Conservation (phyloP, 1,139 yeast species). For the Suhomyces choctaworum region DNA sequence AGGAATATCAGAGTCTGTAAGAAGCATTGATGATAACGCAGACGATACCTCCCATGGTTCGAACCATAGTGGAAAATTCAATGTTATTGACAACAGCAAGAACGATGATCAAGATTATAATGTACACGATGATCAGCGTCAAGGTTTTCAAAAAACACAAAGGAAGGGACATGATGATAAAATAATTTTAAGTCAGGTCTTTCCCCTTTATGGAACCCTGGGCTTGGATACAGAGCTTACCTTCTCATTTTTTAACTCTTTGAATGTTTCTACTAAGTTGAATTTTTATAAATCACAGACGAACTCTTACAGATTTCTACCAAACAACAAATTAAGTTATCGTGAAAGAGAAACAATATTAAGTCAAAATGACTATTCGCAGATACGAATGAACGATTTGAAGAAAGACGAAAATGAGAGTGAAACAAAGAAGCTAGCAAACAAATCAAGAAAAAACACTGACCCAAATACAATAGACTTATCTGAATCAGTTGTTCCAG, state of each 20-base stretch:
- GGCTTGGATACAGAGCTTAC: slow-evolving; percentile 30
- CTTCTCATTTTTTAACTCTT: slow-evolving; percentile 40
- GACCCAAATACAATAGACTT: slow-evolving; percentile 46
- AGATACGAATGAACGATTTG: slow-evolving; percentile 23
- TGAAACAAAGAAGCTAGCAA: slow-evolving; percentile 30
- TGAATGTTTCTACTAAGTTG: slow-evolving; percentile 37
- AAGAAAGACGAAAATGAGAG: slow-evolving; percentile 12
- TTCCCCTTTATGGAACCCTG: slow-evolving; percentile 44
- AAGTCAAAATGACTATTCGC: slow-evolving; percentile 31
- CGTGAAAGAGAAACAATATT: slow-evolving; percentile 34
- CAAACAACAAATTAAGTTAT: slow-evolving; percentile 32
- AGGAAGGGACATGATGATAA: slow-evolving; percentile 20
- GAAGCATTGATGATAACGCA: slow-evolving; percentile 2
- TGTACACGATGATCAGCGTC: background rate
- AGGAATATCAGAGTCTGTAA: background rate
- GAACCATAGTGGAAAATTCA: background rate
- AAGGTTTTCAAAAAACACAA: background rate
- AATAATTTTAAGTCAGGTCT: slow-evolving; percentile 41
- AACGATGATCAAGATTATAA: background rate
- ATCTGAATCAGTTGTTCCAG: slow-evolving; percentile 44
- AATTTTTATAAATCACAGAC: slow-evolving; percentile 35
- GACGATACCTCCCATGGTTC: slow-evolving; percentile 2
- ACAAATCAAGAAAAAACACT: slow-evolving; percentile 34
- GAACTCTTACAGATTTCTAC: slow-evolving; percentile 23
- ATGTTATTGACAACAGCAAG: background rate